Evolutionary conservation across 208 protist genomes (phyloP).

Genomic region (Balamuthia mandrillaris): DNA sequence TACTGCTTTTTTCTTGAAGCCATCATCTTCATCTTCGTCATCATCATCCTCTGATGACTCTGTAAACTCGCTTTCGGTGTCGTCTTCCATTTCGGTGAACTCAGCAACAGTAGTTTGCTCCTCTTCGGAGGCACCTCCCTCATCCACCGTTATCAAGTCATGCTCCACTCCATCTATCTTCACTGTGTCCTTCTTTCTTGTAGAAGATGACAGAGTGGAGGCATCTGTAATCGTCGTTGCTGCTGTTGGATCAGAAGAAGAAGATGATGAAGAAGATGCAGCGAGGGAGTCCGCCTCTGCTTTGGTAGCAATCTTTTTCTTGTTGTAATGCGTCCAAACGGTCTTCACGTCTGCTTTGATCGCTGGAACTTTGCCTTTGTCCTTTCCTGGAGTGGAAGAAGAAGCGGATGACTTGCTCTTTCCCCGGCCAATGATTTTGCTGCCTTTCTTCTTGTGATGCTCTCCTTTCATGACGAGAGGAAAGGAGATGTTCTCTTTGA

Average conservation of each 20-base stretch:
- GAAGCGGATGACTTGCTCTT: no score
- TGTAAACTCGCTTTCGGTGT: background rate
- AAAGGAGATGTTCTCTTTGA: no score
- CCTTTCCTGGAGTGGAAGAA: no score
- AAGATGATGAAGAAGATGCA: no score
- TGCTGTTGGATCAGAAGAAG: no score
- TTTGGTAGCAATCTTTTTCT: constrained; percentile 6
- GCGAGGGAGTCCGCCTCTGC: background rate
- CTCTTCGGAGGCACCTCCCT: background rate
- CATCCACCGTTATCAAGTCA: background rate
- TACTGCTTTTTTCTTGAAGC: background rate
- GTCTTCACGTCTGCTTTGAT: background rate
- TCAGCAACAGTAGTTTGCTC: background rate
- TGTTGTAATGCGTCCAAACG: constrained; percentile 9
- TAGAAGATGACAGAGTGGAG: no score
- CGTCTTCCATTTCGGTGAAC: background rate
- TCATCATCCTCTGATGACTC: background rate
- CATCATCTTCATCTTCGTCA: background rate
- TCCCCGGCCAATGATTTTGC: no score
- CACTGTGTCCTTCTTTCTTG: background rate
- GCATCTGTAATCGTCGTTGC: no score
- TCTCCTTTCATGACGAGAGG: no score
- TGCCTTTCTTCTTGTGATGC: no score
- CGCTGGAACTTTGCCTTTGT: no score
- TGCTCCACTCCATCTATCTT: constrained; percentile 8